Evolutionary conservation across 2,329 filamentous ascomycete genomes (phyloP).

Genomic region (Biscogniauxia mediterranea): DNA sequence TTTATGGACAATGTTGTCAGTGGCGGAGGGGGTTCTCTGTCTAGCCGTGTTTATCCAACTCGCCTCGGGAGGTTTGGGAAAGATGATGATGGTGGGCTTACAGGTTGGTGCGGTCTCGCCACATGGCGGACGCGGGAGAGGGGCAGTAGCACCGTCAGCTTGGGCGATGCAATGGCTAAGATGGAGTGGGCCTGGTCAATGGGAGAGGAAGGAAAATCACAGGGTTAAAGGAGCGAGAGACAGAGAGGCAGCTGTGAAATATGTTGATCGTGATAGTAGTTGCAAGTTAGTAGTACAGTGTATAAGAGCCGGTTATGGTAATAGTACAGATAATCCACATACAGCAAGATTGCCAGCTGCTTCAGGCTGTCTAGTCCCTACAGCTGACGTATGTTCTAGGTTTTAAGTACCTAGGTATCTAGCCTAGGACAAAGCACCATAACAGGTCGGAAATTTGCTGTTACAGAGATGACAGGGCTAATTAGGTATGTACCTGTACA

Average conservation of each 20-base stretch:
- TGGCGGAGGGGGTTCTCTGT: conserved; percentile 7
- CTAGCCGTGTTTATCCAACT: conserved; percentile 11
- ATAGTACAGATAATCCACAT: conserved; percentile 3
- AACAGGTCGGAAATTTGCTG: conserved; percentile 2
- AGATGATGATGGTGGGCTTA: conserved; percentile 45
- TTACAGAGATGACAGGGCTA: not conserved
- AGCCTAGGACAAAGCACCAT: too few species aligned
- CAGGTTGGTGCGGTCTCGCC: conserved; percentile 99
- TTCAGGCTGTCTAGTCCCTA: conserved; percentile 14
- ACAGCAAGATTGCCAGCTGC: conserved; percentile 2
- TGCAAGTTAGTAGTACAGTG: conserved; percentile 1
- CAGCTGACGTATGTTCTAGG: conserved; percentile 24
- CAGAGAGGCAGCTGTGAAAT: conserved; percentile 8
- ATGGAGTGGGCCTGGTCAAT: conserved; percentile 11
- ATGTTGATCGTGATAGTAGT: conserved; percentile 9
- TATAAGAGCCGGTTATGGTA: conserved; percentile 1
- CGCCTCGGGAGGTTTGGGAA: conserved; percentile 10
- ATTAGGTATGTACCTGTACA: too few species aligned
- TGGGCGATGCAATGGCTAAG: conserved; percentile 12
- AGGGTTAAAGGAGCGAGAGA: not conserved
- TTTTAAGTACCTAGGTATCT: not conserved
- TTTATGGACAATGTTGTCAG: conserved; percentile 3
- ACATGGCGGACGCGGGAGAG: conserved; percentile 69
- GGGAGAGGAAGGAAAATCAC: conserved; percentile 1
- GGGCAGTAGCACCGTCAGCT: conserved; percentile 27